Evolutionary conservation across 140 eudicot genomes (phyloP).

Genomic region (Oenanthe javanica): DNA sequence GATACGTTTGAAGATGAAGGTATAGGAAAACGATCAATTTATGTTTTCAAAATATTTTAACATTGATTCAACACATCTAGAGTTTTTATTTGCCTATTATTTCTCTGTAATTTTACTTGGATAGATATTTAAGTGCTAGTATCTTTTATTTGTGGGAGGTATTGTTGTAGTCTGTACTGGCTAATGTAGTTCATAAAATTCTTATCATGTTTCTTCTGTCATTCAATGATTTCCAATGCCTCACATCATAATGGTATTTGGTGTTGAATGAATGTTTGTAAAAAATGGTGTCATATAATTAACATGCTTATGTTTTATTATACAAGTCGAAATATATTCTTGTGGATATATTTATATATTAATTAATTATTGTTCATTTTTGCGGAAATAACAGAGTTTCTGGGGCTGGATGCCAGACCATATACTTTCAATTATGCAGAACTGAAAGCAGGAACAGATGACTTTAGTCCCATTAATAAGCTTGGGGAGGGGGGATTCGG

Average conservation of each 20-base stretch:
- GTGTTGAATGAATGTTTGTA: not conserved
- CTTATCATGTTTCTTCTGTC: not conserved
- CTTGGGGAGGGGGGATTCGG: constrained; percentile 96
- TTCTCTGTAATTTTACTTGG: not conserved
- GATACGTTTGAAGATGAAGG: constrained; percentile 38
- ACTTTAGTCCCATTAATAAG: constrained; percentile 61
- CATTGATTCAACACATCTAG: not conserved
- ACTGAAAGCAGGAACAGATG: constrained; percentile 58
- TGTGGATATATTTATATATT: not conserved
- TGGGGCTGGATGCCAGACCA: constrained; percentile 65
- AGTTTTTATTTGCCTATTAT: not conserved
- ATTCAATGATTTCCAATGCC: not conserved
- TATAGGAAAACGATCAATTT: constrained; percentile 6
- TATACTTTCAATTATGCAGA: constrained; percentile 61
- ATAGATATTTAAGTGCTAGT: not conserved
- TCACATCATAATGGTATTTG: not conserved
- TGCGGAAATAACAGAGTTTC: constrained; percentile 40
- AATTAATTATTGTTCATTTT: not conserved
- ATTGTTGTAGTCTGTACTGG: not conserved
- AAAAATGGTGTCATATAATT: not conserved
- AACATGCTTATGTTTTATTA: not conserved
- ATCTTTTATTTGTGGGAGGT: not conserved
- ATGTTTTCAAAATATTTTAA: not conserved
- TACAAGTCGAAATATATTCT: not conserved
- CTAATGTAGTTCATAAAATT: not conserved